phyloP scores from a whole-genome alignment of 2,329 filamentous ascomycete species.

The Clonostachys chloroleuca region DNA sequence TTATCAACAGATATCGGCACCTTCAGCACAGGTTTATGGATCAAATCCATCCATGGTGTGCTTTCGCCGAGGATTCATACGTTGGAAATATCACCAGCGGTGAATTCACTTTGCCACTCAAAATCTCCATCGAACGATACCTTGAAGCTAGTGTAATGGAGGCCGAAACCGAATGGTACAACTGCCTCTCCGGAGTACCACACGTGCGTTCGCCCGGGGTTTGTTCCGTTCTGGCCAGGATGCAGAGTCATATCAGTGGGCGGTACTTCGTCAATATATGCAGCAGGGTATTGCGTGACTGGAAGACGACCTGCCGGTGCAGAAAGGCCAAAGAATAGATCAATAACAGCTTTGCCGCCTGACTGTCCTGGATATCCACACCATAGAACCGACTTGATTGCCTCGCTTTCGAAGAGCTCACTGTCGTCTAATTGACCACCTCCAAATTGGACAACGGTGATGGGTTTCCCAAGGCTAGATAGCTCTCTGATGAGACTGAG shows the following conservation, averaged over 20 bases:
- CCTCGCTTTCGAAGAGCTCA: no score
- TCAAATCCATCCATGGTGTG: constrained; percentile 28
- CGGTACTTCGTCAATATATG: constrained; percentile 41
- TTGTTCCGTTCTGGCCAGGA: constrained; percentile 19
- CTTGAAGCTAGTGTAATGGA: constrained; percentile 45
- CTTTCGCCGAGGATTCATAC: background rate
- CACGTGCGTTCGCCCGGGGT: constrained; percentile 51
- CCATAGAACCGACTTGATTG: constrained; percentile 50
- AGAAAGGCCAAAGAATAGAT: constrained; percentile 44
- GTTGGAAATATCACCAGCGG: background rate
- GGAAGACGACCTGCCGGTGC: constrained; percentile 50
- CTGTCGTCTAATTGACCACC: constrained; percentile 44
- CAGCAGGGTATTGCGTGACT: constrained; percentile 49
- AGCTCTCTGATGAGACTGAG: constrained; percentile 39
- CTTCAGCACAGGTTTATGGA: constrained; percentile 23
- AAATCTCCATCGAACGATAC: background rate
- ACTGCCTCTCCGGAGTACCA: constrained; percentile 48
- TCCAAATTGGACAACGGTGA: constrained; percentile 47
- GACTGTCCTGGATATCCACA: constrained; percentile 56
- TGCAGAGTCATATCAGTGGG: constrained; percentile 54
- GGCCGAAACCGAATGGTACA: constrained; percentile 48
- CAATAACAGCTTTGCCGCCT: constrained; percentile 49
- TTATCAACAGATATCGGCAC: constrained; percentile 37
- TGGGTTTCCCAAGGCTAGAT: constrained; percentile 34
- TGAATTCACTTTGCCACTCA: no score